Base-by-base conservation (phyloP, 2,329 filamentous ascomycete genomes). In the Arthrocladium fulminans region DNA sequence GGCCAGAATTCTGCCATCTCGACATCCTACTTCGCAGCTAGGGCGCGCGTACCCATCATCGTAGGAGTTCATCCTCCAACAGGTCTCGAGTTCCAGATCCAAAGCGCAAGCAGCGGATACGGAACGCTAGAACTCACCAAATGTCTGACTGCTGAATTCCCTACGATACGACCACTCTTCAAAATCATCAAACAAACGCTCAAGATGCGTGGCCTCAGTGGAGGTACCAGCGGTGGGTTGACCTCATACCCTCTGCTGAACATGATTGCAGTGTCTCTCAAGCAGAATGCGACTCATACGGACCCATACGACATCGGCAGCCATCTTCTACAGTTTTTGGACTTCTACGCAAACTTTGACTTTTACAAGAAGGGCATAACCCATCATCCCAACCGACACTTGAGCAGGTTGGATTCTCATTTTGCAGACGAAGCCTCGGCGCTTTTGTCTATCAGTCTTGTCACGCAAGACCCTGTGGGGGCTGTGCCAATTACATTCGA, bases 211-310 rank as follows among this genome's bases (percentile, higher is more conserved):
- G 68, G 67, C 20, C 59, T 81, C 2, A 67, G 68, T 25, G 70
- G 74, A 45, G 67, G 72, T 15, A 68, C 63, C 47, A 57, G 61
- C 2, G 71, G 71, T n/a, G 74, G 75, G 1, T 61, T 81, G 27
- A 71, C 70, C 13, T 72, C 75, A 0, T 79, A 81, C 57, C 65
- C 70, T 10, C 63, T 79, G 8, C 70, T 78, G 57, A 74, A 79
- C 64, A 74, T 81, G 67, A 61, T 81, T 15, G 72, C 75, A 12
- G 74, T 76, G 3, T 71, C 73, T 23, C 61, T 80, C 23, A 73
- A 72, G 52, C 65, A 72, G 52, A 63, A 62, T 25, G 63, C 67
- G 24, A 63, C 57, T 49, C 57, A 59, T 40, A 65, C 58, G 45
- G 52, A 53, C 35, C 57, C 57, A 1, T 48, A 56, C 24, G 50